Base-by-base conservation (phyloP, 1,139 yeast species). In the Magnusiomyces ingens region DNA sequence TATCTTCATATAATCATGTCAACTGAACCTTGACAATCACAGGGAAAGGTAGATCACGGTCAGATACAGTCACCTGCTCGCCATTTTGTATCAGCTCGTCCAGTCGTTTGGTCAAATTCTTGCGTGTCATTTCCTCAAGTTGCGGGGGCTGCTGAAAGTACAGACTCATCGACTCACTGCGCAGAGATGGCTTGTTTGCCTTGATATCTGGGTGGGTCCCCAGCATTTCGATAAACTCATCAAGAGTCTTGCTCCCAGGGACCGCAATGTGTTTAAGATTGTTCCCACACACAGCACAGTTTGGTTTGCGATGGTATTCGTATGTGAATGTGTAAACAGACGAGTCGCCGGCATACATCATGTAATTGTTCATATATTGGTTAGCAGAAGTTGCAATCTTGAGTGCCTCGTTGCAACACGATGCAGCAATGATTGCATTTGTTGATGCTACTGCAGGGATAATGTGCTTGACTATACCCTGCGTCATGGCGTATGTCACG, bases 371-470 rank as follows among this genome's bases (percentile, higher is more conserved):
- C 61, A 89, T 71, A 41, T 76, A 75, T 0, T 90, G 91, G 61
- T 82, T 84, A 55, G 81, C 73, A 52, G 81, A 78, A 0, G 95
- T 83, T 29, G 86, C 75, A 26, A 89, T 73, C 64, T 91, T 91
- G 68, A 89, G 80, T 1, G 87, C 90, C 66, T 91, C 97, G 62
- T 85, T 86, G 64, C 95, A 87, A 67, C 96, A 88, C 13, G 90
- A 78, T 0, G 96, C 96, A 1, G 98, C 96, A 45, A 93, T 81
- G 38, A 93, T 78, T 2, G 98, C 96, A 67, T 93, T 93, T 0
- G 98, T 91, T 1, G 96, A 85, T 0, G 97, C 96, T 54, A 91
- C 87, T 1, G 97, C 93, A 0, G 99, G 99, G 22, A 93, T 85
- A 58, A 93, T 90, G 63, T 85, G 85, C 68, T 93, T 93, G 50